Percentiles rank a stretch among this genome's conserved stretches.
phyloP scores from a whole-genome alignment of 2,329 filamentous ascomycete genomes.

The Aspergillus caelatus region DNA sequence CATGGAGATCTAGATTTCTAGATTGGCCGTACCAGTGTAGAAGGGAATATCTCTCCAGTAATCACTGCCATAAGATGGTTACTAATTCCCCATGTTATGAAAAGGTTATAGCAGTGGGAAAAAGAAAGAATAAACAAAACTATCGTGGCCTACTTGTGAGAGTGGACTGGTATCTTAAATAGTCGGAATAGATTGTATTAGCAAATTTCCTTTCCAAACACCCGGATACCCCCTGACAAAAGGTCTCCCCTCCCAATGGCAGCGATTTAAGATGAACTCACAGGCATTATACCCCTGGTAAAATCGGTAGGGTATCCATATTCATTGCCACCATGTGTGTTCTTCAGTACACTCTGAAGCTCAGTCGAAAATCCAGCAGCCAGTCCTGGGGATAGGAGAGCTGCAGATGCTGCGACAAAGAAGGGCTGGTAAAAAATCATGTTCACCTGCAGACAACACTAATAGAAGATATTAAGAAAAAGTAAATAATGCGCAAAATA shows the following conservation, averaged over 20 bases:
- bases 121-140: not conserved
- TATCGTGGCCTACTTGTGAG: slow-evolving; percentile 39
- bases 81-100: not conserved
- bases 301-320: slow-evolving; percentile 65
- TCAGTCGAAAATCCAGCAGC: slow-evolving; percentile 43
- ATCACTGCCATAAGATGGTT: slow-evolving; percentile 50
- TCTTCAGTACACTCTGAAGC: slow-evolving; percentile 59
- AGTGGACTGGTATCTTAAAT: slow-evolving; percentile 43
- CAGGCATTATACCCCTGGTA: slow-evolving; percentile 62
- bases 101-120: not conserved
- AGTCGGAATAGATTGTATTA: not conserved
- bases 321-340: slow-evolving; percentile 54
- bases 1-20: not conserved
- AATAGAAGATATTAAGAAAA: not conserved
- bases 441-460: not conserved
- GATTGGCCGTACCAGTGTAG: slow-evolving; percentile 43
- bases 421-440: slow-evolving; percentile 18
- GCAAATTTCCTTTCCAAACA: not conserved
- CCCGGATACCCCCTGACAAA: not conserved
- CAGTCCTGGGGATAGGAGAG: slow-evolving; percentile 27
- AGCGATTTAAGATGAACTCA: slow-evolving; percentile 31
- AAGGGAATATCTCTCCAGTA: slow-evolving; percentile 56
- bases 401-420: slow-evolving; percentile 23
- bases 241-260: too few relatives aligned
- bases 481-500: not conserved